A percentile compares a stretch with the other conserved stretches of the same genome.
Evolutionary conservation across 1,284 basidiomycete genomes (phyloP).

Genomic region (Hymenochaete sp.): DNA sequence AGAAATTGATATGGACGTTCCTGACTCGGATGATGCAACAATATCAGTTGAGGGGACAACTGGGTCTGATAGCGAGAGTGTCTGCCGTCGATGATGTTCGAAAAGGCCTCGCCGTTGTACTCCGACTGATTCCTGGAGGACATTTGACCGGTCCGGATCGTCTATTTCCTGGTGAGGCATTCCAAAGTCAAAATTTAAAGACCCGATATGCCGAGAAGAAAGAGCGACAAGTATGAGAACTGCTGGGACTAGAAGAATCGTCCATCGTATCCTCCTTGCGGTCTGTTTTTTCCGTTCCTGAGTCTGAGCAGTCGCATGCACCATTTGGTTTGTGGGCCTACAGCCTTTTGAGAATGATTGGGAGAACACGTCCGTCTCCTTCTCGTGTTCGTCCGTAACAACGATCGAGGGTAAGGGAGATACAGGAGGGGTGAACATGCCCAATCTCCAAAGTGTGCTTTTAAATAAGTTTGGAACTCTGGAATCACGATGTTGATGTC

Average conservation of each 20-base stretch:
- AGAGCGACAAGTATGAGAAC: constrained; percentile 44
- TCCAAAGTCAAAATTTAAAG: no score
- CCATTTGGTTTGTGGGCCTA: constrained; percentile 11
- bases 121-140: background rate
- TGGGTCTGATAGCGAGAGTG: background rate
- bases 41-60: background rate
- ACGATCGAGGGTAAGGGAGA: constrained; percentile 19
- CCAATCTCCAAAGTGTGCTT: background rate
- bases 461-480: no score
- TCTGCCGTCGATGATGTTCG: background rate
- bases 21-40: background rate
- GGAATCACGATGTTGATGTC: no score
- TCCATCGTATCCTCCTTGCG: constrained; percentile 38
- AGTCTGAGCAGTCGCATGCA: constrained; percentile 16
- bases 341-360: constrained; percentile 19
- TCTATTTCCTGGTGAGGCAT: no score
- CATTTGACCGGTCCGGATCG: constrained; percentile 21
- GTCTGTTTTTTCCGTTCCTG: constrained; percentile 32
- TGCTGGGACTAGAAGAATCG: constrained; percentile 46
- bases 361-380: background rate
- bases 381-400: constrained; percentile 12
- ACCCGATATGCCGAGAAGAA: constrained; percentile 36
- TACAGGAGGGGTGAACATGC: constrained; percentile 23
- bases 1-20: background rate
- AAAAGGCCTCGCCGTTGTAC: background rate